These are phyloP conservation scores for Camelina hispida DNA, from an alignment of 345 rosid species.

Conservation along the genomic window DNA sequence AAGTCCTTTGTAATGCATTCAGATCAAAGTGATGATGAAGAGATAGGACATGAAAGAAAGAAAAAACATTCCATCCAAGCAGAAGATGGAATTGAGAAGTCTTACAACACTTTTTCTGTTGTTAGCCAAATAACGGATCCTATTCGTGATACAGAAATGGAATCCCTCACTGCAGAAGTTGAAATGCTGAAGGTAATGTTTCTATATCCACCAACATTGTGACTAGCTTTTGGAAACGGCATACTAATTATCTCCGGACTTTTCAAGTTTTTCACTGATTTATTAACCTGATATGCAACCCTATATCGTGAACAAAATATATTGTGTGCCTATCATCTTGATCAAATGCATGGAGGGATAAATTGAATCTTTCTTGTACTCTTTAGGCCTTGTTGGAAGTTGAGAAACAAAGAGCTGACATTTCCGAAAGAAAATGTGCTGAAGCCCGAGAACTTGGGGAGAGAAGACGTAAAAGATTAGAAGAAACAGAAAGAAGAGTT, in stretches of 20 bases:
- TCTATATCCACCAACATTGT: constrained; percentile 20
- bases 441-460: constrained; percentile 72
- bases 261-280: constrained; percentile 16
- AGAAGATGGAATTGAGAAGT: constrained; percentile 36
- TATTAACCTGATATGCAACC: not conserved
- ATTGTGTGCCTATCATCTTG: not conserved
- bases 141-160: constrained; percentile 52
- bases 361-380: not conserved
- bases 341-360: constrained; percentile 13
- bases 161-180: constrained; percentile 59
- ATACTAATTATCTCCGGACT: constrained; percentile 16
- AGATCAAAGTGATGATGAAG: constrained; percentile 36
- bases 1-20: constrained; percentile 10
- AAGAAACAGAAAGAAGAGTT: constrained; percentile 79
- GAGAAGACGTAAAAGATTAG: constrained; percentile 66
- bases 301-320: not conserved
- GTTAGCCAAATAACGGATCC: constrained; percentile 45
- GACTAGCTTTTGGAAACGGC: constrained; percentile 11
- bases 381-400: constrained; percentile 58
- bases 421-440: constrained; percentile 61
- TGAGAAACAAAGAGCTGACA: constrained; percentile 83
- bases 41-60: constrained; percentile 17
- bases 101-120: constrained; percentile 33
- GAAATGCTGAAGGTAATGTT: constrained; percentile 67
- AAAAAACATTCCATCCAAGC: constrained; percentile 12